Base-by-base conservation (phyloP, 352 stramenopile genomes). In the Globisporangium megalacanthum region DNA sequence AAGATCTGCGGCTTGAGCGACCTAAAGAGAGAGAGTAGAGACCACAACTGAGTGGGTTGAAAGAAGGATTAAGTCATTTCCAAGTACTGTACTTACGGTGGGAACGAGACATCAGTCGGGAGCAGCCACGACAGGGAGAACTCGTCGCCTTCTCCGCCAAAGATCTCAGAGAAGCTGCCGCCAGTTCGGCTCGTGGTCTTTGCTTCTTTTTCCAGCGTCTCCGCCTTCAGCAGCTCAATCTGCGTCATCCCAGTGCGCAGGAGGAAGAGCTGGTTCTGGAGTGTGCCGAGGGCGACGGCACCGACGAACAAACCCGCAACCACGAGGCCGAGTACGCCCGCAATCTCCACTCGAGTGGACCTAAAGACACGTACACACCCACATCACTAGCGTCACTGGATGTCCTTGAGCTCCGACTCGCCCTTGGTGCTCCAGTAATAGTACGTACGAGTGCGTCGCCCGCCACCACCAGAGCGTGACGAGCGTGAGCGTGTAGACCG, bases 221-320 rank as follows among this genome's bases (percentile, higher is more conserved):
- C 25, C 25, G 25, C 25, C 25, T 29, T 29, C 25, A 29, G 25
- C 4, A 29, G 25, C 25, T 29, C 25, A 4, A 29, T 29, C 25
- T 98, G 92, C 35, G 96, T 98, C 61, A 96, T 88, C 63, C 96
- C 96, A 0, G 92, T 98, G 17, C 77, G 88, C 42, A 99, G 95
- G 31, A 98, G 92, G 69, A 89, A 96, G 74, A 92, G 97, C 80
- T 99, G 97, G 77, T 99, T 97, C 68, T 89, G 94, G 80, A 98
- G 95, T 92, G 99, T 99, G 73, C 96, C 99, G 60, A 97, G 77
- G 31, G 97, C 99, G 73, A 99, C 99, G 42, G 99, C 76, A 3
- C 97, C 97, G 70, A 99, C 17, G 41, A 46, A 15, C 41, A 46
- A 15, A 11, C 6, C 15, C 41, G 41, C 41, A 20, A 15, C 15